Percentiles rank a stretch among this genome's conserved stretches.
These are phyloP conservation scores for Phytophthora nicotianae DNA, from an alignment of 352 stramenopile species.

Conservation along the genomic window DNA sequence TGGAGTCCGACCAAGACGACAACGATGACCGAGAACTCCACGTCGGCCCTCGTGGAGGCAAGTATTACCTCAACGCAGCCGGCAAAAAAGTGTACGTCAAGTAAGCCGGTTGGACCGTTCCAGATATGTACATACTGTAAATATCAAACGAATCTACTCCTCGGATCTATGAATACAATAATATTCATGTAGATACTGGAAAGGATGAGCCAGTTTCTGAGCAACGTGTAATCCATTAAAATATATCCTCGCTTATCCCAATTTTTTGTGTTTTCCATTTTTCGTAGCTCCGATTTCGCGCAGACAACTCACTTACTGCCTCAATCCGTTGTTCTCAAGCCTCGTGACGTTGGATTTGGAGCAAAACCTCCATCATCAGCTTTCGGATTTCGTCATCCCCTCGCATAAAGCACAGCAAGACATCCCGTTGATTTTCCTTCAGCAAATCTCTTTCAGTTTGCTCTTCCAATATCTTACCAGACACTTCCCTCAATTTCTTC, in stretches of 20 bases:
- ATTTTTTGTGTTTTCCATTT: too few species aligned
- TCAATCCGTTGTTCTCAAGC: neutral
- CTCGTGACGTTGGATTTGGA: neutral
- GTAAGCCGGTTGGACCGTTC: conserved; percentile 7
- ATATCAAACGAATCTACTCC: neutral
- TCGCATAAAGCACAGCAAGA: neutral
- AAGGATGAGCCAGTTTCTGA: too few species aligned
- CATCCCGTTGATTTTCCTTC: neutral
- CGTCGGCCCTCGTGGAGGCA: conserved; percentile 36
- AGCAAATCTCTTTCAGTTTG: neutral
- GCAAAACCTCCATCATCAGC: neutral
- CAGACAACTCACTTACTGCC: neutral
- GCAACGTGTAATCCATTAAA: too few species aligned
- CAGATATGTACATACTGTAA: neutral
- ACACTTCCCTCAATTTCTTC: neutral
- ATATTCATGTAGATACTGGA: too few species aligned
- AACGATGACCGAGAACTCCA: conserved; percentile 11
- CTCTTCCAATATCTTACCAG: neutral
- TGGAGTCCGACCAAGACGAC: conserved; percentile 5
- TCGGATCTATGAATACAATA: neutral
- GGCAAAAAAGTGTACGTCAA: conserved; percentile 42
- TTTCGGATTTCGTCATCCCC: neutral
- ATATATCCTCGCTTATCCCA: too few species aligned
- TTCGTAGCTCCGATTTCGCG: too few species aligned
- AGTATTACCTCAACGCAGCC: conserved; percentile 33